Evolutionary conservation across 495 filamentous ascomycete species (phyloP), one percentile per base, ranked within the genome.

Genomic region (Hypomontagnella monticulosa): DNA sequence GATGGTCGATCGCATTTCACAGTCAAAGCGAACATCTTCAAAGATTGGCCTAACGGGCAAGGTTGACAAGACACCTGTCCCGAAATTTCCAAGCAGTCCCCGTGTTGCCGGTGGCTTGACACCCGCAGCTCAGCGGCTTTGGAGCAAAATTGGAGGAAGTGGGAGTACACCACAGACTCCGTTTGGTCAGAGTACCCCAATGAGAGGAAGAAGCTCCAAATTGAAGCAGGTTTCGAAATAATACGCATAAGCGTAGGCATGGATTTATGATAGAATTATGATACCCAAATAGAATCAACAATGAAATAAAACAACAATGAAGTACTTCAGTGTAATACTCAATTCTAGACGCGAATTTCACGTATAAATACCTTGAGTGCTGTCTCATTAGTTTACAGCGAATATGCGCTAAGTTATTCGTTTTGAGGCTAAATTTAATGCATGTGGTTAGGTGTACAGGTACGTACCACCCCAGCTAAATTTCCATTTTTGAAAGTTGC

Each of bases 1-100:
- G 14, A 93, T 99, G 88, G 96, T 99, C 4, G 95, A 98, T 57
- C 85, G 86, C 47, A 90, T 91, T 0, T 88, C 88, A 1, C 88
- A 89, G 74, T 87, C 82, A 10, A 93, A 92, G 71, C 83, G 91
- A 16, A 75, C 72, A 4, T 79, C 78, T 14, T 73, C 79, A 4
- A 77, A 77, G 61, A 66, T 76, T 44, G 82, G 84, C 34, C 70
- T 79, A 70, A 84, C 75, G 3, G 86, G 84, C 9, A 88, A 80
- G 66, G 83, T 86, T 4, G 84, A 87, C 5, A 76, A 80, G 50
- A 85, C 83, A 33, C 79, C 81, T 11, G 87, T 89, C 14, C 93
- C 92, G 15, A 88, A 81, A 57, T 97, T 96, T 66, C 81, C 85
- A 6, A 93, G 89, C 73, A 93, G 90, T 72, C 92, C 90, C 4